These are phyloP conservation scores for Ephemerocybe angulata DNA, from an alignment of 768 basidiomycete genomes.

Conservation along the genomic window DNA sequence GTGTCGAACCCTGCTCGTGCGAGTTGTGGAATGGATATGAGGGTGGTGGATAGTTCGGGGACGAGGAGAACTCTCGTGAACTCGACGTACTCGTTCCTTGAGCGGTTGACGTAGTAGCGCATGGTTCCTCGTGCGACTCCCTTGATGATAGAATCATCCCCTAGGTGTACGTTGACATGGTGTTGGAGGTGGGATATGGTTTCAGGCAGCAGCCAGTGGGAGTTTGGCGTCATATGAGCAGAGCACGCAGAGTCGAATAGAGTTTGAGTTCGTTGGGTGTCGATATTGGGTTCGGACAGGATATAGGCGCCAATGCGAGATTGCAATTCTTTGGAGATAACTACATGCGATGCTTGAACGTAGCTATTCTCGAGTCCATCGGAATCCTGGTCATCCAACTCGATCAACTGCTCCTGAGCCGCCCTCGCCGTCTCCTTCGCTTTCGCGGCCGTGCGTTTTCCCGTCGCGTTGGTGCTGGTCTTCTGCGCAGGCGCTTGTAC, in stretches of 20 bases:
- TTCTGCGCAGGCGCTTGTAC: background rate
- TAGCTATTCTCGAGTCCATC: background rate
- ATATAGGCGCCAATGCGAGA: background rate
- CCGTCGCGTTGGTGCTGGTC: background rate
- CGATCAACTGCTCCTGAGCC: background rate
- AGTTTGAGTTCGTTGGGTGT: background rate
- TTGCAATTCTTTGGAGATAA: background rate
- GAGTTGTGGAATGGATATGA: background rate
- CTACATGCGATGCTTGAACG: background rate
- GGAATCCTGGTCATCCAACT: background rate
- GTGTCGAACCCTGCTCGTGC: background rate
- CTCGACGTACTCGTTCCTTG: background rate
- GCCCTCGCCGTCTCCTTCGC: background rate
- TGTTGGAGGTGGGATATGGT: background rate
- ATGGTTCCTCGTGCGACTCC: background rate
- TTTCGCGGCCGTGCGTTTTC: background rate
- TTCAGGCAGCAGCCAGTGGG: background rate
- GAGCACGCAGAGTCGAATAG: background rate
- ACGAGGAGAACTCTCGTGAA: background rate
- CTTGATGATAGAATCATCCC: background rate
- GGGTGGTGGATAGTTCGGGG: background rate
- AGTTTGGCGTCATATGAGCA: background rate
- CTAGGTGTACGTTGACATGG: background rate
- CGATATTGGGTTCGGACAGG: background rate
- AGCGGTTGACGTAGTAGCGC: background rate